Conservation (phyloP, 2,329 filamentous ascomycete genomes). For the Fulvia fulva region DNA sequence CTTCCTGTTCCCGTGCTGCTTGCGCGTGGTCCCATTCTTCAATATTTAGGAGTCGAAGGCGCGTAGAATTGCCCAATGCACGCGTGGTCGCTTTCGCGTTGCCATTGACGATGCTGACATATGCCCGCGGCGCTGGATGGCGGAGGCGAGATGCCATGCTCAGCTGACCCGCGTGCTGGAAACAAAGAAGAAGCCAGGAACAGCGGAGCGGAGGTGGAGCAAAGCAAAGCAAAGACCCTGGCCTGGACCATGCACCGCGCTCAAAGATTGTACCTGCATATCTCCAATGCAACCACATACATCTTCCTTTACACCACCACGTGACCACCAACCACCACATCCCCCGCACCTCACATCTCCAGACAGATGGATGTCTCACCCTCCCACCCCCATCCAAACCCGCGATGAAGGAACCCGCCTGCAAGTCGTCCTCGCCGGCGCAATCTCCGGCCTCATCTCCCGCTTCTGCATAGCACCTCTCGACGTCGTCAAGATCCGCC, state of each 20-base stretch:
- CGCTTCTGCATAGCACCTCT: constrained; percentile 92
- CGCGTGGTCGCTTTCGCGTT: not conserved
- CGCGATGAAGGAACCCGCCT: constrained; percentile 68
- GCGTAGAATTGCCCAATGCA: not conserved
- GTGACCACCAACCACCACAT: not conserved
- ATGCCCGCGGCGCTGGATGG: not conserved
- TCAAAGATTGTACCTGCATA: not conserved
- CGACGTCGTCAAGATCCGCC: constrained; percentile 95
- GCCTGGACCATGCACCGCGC: no score
- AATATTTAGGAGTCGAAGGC: not conserved
- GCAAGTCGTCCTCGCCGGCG: constrained; percentile 64
- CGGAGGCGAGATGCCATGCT: not conserved
- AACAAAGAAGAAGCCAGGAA: not conserved
- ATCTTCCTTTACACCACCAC: no score
- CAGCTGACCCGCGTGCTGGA: not conserved
- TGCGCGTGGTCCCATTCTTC: not conserved
- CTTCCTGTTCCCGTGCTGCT: not conserved
- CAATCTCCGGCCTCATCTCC: constrained; percentile 78
- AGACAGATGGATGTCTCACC: not conserved
- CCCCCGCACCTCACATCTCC: not conserved
- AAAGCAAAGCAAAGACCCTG: not conserved
- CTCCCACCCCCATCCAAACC: constrained; percentile 2
- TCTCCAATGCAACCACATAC: not conserved
- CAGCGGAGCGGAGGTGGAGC: not conserved
- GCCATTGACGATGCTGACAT: not conserved